These are phyloP conservation scores for Sextonia rubra DNA, from an alignment of 164 flowering plant genomes.

Conservation along the genomic window DNA sequence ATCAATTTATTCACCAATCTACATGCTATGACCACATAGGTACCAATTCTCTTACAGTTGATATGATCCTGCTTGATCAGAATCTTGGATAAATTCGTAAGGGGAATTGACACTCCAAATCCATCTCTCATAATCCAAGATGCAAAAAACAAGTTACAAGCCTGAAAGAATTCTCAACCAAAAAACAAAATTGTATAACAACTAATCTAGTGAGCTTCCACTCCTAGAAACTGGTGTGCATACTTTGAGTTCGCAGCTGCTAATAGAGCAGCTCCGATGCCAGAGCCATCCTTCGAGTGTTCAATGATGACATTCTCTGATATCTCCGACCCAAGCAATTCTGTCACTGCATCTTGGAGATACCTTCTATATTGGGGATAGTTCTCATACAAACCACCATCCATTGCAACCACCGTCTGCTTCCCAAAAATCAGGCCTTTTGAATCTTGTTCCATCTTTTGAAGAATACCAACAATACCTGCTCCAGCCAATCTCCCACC, in stretches of 20 bases:
- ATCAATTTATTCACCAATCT: too few relatives aligned
- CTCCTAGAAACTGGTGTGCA: conserved; percentile 24
- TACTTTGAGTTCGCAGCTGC: conserved; percentile 81
- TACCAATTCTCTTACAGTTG: neutral
- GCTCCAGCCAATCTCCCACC: conserved; percentile 87
- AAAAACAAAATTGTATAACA: conserved; percentile 3
- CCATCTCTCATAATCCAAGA: neutral
- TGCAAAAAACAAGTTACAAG: conserved; percentile 4
- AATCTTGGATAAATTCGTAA: neutral
- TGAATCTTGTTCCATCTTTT: conserved; percentile 74
- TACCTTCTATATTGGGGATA: conserved; percentile 70
- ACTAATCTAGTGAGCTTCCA: neutral
- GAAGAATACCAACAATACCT: conserved; percentile 84
- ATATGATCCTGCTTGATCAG: neutral
- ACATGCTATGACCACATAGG: too few relatives aligned
- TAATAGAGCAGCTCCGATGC: conserved; percentile 88
- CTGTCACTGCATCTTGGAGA: conserved; percentile 60
- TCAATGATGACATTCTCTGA: conserved; percentile 61
- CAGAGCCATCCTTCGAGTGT: conserved; percentile 86
- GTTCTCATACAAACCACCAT: conserved; percentile 78
- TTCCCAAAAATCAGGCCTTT: conserved; percentile 52
- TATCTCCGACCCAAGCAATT: conserved; percentile 56
- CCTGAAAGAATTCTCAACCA: neutral
- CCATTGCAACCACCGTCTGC: conserved; percentile 85
- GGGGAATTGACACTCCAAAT: neutral